Base-by-base conservation (phyloP, 352 stramenopile species). In the Globisporangium recalcitrans region DNA sequence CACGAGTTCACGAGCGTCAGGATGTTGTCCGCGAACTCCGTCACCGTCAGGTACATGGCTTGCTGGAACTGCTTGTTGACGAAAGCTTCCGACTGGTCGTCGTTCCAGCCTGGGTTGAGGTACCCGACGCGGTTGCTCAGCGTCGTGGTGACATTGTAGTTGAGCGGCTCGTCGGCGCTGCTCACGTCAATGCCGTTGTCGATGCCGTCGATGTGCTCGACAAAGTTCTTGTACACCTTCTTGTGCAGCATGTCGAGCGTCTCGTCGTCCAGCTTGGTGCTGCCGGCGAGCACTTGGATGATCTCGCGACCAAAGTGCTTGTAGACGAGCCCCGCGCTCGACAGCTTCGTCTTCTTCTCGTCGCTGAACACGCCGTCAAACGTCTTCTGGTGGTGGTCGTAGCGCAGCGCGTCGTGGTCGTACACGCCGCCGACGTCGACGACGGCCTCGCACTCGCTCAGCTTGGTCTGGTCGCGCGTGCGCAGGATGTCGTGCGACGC, bases 161-260 rank as follows among this genome's bases (percentile, higher is more conserved):
- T 93, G 60, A 87, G 72, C 32, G 76, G 70, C 0, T 68, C 76
- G 4, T 66, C 70, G 2, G 68, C 73, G 34, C 52, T 75, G 34
- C 70, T 71, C 46, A 90, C 70, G 65, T 99, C 94, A 2, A 99
- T 91, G 57, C 97, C 97, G 60, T 99, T 99, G 82, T 99, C 97
- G 65, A 99, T 99, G 38, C 93, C 97, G 77, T 99, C 97, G 58
- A 99, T 96, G 63, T 98, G 92, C 82, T 99, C 96, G 31, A 99
- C 89, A 52, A 99, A 98, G 56, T 83, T 92, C 72, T 98, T 90
- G 82, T 99, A 99, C 21, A 97, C 85, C 75, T 98, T 96, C 46
- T 83, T 78, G 72, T 96, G 89, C 58, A 97, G 70, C 52, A 92
- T 70, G 6, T 98, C 87, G 26, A 95, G 70, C 53, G 80, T 91